Conservation (phyloP, 345 rosid species). For the Pistacia integerrima region DNA sequence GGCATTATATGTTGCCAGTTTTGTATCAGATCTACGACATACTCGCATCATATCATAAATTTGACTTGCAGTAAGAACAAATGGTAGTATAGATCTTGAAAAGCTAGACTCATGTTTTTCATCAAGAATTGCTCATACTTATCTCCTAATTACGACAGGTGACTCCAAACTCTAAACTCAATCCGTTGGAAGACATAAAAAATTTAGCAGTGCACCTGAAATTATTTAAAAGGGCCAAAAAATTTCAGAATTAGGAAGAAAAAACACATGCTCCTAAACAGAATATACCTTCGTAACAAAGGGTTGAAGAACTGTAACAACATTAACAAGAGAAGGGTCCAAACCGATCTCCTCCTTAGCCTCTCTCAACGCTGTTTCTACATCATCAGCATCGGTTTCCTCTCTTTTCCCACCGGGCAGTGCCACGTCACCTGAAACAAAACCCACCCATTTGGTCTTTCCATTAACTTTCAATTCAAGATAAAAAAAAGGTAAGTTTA, state of each 20-base stretch:
- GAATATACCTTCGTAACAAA: slow-evolving; percentile 28
- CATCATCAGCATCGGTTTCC: slow-evolving; percentile 39
- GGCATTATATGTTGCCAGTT: background rate
- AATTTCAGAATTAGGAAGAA: background rate
- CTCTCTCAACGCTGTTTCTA: slow-evolving; percentile 46
- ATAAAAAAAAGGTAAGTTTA: background rate
- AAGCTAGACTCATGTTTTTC: background rate
- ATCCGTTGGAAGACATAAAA: no score
- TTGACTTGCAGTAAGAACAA: background rate
- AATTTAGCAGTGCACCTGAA: background rate
- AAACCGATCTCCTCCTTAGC: slow-evolving; percentile 50
- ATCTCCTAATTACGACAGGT: no score
- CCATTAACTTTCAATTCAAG: background rate
- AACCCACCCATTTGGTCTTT: background rate
- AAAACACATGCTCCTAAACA: background rate
- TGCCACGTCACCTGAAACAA: slow-evolving; percentile 45
- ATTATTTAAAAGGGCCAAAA: background rate
- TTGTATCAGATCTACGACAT: background rate
- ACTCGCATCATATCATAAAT: no score
- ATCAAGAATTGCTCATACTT: background rate
- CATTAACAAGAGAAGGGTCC: slow-evolving; percentile 50
- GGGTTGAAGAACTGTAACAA: slow-evolving; percentile 40
- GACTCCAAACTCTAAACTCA: background rate
- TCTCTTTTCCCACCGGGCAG: slow-evolving; percentile 53
- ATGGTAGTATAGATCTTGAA: background rate